These are phyloP conservation scores for Trypanosoma cruzi DNA, from an alignment of 208 protist genomes.

Conservation along the genomic window DNA sequence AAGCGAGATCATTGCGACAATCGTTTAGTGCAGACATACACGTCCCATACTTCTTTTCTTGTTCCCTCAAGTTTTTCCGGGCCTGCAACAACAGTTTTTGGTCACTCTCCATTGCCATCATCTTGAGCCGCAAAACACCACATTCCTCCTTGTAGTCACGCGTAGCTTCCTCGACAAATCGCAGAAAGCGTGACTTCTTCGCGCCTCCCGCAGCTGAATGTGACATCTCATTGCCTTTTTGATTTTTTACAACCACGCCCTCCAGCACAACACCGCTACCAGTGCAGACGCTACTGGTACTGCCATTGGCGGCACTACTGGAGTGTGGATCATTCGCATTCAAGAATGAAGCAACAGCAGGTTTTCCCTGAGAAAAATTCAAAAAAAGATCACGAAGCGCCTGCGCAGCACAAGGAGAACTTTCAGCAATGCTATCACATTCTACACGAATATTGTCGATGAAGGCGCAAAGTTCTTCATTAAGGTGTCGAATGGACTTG, in stretches of 20 bases:
- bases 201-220: neutral
- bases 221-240: too few species aligned
- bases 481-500: conserved; percentile 33
- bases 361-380: neutral
- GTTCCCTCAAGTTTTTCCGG: conserved; percentile 5
- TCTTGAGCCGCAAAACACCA: conserved; percentile 13
- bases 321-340: neutral
- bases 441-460: conserved; percentile 46
- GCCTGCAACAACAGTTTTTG: conserved; percentile 14
- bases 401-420: conserved; percentile 16
- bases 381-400: conserved; percentile 6
- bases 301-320: neutral
- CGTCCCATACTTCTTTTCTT: conserved; percentile 30
- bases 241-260: conserved; percentile 11
- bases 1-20: neutral
- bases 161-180: conserved; percentile 25
- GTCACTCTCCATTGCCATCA: conserved; percentile 21
- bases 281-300: neutral
- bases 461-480: conserved; percentile 32
- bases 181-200: conserved; percentile 11
- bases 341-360: neutral
- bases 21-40: neutral
- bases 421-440: conserved; percentile 22
- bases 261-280: conserved; percentile 2
- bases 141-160: conserved; percentile 40